Evolutionary conservation across 1,284 basidiomycete species (phyloP).

Genomic region (Fomitopsis palustris): DNA sequence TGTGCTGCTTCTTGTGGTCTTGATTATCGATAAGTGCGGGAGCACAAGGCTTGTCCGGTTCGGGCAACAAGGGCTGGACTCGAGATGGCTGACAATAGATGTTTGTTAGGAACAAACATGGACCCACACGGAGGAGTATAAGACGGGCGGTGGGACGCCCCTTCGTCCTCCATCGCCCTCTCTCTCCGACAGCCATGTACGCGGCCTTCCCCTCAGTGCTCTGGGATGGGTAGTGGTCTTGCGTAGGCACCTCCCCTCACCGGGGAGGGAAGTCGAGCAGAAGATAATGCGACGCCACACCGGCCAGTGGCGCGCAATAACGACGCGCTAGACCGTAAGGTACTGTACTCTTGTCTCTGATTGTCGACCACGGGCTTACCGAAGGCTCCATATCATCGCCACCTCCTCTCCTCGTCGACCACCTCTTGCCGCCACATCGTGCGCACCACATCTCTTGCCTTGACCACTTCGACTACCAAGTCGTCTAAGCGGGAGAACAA

Average conservation of each 20-base stretch:
- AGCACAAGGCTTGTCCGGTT: neutral
- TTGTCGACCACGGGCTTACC: no score
- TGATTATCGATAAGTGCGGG: neutral
- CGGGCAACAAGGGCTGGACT: neutral
- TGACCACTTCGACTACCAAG: neutral
- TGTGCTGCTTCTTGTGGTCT: neutral
- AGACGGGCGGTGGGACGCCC: neutral
- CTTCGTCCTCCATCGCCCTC: neutral
- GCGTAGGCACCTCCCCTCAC: neutral
- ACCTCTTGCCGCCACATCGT: neutral
- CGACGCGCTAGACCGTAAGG: neutral
- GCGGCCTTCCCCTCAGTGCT: neutral
- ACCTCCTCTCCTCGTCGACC: neutral
- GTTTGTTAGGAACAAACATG: neutral
- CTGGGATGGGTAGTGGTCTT: neutral
- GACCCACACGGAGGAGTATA: neutral
- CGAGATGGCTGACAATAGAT: neutral
- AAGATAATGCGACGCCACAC: neutral
- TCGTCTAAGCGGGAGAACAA: neutral
- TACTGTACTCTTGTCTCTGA: no score
- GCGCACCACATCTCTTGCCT: neutral
- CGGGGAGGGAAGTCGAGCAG: neutral
- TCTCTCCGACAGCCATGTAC: neutral
- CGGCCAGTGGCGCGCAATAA: neutral
- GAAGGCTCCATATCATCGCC: no score